Evolutionary conservation across 441 rosid species (phyloP).

Genomic region (Gossypium trilobum): DNA sequence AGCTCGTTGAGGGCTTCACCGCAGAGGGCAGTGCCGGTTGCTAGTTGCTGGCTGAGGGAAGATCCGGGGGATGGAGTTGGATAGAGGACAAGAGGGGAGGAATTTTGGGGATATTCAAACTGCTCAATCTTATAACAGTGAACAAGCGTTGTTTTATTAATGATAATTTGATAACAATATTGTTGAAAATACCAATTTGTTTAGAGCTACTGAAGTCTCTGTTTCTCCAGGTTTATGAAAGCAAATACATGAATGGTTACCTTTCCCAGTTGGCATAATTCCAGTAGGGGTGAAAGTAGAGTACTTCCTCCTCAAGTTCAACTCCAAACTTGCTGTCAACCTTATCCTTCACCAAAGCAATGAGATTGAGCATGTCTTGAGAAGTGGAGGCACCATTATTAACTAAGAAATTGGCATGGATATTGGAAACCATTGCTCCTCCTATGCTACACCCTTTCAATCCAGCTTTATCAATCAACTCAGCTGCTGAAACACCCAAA

Average conservation of each 20-base stretch:
- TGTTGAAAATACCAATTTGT: not conserved
- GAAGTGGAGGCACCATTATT: constrained; percentile 18
- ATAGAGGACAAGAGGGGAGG: no score
- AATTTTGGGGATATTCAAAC: no score
- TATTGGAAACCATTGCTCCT: constrained; percentile 27
- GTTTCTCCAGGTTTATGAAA: not conserved
- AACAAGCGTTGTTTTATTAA: no score
- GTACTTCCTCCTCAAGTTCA: constrained; percentile 20
- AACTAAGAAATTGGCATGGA: constrained; percentile 28
- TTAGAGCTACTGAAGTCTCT: not conserved
- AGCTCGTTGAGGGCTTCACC: no score
- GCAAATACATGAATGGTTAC: not conserved
- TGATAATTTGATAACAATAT: constrained; percentile 4
- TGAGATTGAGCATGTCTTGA: constrained; percentile 28
- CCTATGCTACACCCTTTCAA: constrained; percentile 22
- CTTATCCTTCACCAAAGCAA: constrained; percentile 23
- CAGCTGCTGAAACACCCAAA: constrained; percentile 23
- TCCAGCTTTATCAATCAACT: constrained; percentile 28
- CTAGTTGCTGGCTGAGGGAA: no score
- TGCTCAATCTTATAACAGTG: no score
- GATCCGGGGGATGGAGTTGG: no score
- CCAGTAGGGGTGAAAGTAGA: constrained; percentile 12
- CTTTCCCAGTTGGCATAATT: not conserved
- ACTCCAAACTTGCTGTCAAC: constrained; percentile 20
- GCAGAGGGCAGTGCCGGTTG: no score